Evolutionary conservation across 345 rosid genomes (phyloP), one percentile per base, ranked within the genome.

Genomic region (Gossypioides kirkii): DNA sequence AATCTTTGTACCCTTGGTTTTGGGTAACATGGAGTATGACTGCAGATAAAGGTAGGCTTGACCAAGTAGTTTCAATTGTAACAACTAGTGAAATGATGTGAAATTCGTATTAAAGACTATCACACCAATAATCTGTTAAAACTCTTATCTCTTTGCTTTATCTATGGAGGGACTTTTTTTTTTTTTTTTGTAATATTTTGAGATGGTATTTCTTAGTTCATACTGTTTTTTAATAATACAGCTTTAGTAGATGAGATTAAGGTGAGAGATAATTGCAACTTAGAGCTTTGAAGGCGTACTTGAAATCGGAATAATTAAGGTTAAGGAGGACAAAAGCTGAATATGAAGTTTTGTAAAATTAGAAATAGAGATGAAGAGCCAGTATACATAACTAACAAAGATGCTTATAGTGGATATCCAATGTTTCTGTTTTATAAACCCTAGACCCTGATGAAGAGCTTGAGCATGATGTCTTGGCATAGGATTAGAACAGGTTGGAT

Each of bases 101-200:
- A 41, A 38, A n/a, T 41, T n/a, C 16, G 4, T 18, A 41, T 38
- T 41, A 10, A 20, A 63, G 26, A 18, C 68, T 10, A 18, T 2
- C 7, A 61, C 26, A 8, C 22, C 66, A 61, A 32, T 32, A 8
- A 2, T 62, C 25, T 17, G 47, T 36, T 13, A 36, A 42, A 62
- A 42, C 47, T 36, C 66, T 61, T 61, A 62, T n/a, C 46, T 62
- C 49, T 10, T 63, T 38, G 9, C 50, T 41, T 63, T 63, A 63
- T 63, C 22, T 1, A 6, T 63, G 9, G 16, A 63, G 22, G 50
- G 23, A 63, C 26, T 18, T 42, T 18, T 7, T 18, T 18, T 42
- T 18, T 7, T 18, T 32, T 32, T 32, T 32, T 4, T 63, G 50
- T 49, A 63, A 42, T 63, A 41, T 11, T 47, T 42, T 46, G n/a